A percentile compares a stretch with the other conserved stretches of the same genome.
Conservation (phyloP, 2,329 filamentous ascomycete species). For the Alternaria conjuncta region DNA sequence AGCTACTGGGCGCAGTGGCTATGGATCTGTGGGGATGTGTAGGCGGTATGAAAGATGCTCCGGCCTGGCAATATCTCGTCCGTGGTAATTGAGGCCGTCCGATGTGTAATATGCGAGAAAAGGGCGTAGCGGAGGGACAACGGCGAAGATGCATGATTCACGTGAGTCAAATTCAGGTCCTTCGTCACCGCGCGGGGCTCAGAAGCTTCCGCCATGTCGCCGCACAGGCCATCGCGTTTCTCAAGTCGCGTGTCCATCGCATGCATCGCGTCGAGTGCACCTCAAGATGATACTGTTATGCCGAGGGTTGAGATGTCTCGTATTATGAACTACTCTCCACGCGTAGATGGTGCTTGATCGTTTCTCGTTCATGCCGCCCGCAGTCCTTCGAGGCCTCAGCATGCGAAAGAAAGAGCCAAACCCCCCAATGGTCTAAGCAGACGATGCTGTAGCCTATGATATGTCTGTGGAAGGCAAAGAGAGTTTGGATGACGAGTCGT, state of each 20-base stretch:
- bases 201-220: constrained; percentile 7
- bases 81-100: constrained; percentile 26
- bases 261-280: neutral
- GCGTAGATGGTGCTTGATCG: neutral
- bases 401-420: neutral
- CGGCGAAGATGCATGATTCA: constrained; percentile 32
- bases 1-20: constrained; percentile 20
- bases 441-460: neutral
- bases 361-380: neutral
- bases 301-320: neutral
- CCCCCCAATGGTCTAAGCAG: neutral
- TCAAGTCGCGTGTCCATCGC: constrained; percentile 7
- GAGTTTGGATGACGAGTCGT: constrained; percentile 10
- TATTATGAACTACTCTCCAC: neutral
- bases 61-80: constrained; percentile 12
- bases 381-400: neutral
- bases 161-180: constrained; percentile 42
- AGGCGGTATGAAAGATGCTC: constrained; percentile 2
- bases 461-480: neutral
- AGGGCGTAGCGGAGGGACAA: constrained; percentile 25
- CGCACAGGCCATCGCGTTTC: constrained; percentile 28
- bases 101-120: constrained; percentile 32
- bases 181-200: constrained; percentile 35
- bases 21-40: constrained; percentile 11
- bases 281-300: neutral